Conservation (phyloP, 148 eudicot species). For the Vaccinium myrtillus region DNA sequence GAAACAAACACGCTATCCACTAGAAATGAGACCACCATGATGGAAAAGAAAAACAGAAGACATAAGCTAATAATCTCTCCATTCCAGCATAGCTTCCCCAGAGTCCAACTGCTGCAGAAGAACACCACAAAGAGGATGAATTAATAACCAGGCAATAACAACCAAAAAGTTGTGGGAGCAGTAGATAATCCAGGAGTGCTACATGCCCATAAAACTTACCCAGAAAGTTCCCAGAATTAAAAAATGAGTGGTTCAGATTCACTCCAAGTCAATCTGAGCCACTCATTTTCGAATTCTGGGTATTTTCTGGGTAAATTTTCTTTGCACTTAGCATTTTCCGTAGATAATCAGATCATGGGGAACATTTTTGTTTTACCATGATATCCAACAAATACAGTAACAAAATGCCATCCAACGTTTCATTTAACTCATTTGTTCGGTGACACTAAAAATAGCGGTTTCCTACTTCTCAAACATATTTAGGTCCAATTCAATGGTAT, state of each 20-base stretch:
- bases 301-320: no score
- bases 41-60: background rate
- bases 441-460: no score
- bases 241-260: no score
- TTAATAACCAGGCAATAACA: background rate
- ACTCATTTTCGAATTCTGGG: no score
- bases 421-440: no score
- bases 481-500: no score
- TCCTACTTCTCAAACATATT: no score
- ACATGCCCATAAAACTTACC: no score
- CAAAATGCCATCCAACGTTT: background rate
- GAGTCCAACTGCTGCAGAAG: background rate
- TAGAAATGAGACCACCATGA: background rate
- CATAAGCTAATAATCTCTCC: background rate
- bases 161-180: background rate
- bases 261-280: no score
- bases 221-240: no score
- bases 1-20: background rate
- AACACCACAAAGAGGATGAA: background rate
- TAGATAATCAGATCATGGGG: background rate
- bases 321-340: no score
- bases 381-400: background rate
- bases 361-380: background rate
- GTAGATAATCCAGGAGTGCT: background rate
- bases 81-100: background rate